A percentile compares a stretch with the other conserved stretches of the same genome.
Evolutionary conservation across 2,329 filamentous ascomycete genomes (phyloP).

Genomic region (Thelonectria olida): DNA sequence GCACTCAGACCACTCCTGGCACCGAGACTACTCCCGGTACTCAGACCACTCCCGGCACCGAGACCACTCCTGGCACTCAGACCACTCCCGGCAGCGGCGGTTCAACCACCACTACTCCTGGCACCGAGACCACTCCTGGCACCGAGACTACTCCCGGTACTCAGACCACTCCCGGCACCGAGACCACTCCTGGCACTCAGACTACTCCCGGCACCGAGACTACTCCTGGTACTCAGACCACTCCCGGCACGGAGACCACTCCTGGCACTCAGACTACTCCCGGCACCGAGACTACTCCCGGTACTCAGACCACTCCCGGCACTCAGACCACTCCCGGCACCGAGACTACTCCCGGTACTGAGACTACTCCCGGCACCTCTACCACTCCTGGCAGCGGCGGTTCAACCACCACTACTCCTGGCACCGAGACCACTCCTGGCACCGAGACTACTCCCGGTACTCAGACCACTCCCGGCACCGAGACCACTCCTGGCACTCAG

Average conservation of each 20-base stretch:
- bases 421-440: constrained; percentile 4
- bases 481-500: constrained; percentile 3
- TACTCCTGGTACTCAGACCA: not conserved
- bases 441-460: not conserved
- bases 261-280: not conserved
- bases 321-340: constrained; percentile 9
- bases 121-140: too few species aligned
- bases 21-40: constrained; percentile 2
- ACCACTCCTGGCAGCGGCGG: not conserved
- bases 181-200: not conserved
- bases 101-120: not conserved
- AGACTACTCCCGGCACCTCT: too few species aligned
- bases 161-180: too few species aligned
- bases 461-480: not conserved
- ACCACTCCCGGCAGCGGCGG: too few species aligned
- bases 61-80: too few species aligned
- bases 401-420: not conserved
- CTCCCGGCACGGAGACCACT: not conserved
- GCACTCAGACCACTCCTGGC: not conserved
- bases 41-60: not conserved
- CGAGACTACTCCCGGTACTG: not conserved
- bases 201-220: not conserved
- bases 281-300: not conserved
- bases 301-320: not conserved
- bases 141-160: too few species aligned